Evolutionary conservation across 257 asterid species (phyloP), one percentile per base, ranked within the genome.

Genomic region (Linderniella brevidens): DNA sequence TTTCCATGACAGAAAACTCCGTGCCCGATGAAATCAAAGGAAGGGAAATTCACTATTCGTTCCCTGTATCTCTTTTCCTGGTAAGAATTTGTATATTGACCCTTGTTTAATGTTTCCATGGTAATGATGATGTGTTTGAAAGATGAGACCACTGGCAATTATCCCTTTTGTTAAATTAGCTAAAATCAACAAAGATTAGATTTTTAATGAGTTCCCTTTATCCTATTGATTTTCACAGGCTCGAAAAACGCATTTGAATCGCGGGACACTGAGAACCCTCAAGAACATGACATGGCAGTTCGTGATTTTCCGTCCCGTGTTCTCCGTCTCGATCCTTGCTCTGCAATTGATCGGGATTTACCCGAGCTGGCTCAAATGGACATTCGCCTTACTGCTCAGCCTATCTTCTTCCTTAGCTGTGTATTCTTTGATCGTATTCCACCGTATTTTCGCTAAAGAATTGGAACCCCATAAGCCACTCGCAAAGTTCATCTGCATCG

Each of bases 11-110:
- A 79, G 55, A 70, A 16, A 75, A 69, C 57, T 44, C 59, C 43
- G 81, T 90, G 56, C 94, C 96, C 5, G 94, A 90, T 73, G 93
- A 77, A 76, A 66, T 90, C 37, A 84, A 85, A 67, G 94, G 94
- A 55, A 82, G 96, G 65, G 94, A 90, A 74, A 81, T 90, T 71
- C 81, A 61, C 55, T 93, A 70, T 67, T 72, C 78, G 11, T 90
- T 90, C 68, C 96, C 96, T 1, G 77, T 88, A 79, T 74, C 84
- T 50, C 80, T 88, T 71, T 81, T 88, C 57, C 92, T 65, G 92
- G 98, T 46, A 17, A 10, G 43, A 39, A 39, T 39, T 13, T 39
- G 80, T 69, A n/a, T 80, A 69, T 58, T 78, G 93, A 0, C 43
- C 15, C 15, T 63, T 70, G 25, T 38, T 38, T 38, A 2, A 38